Percentiles rank a stretch among this genome's conserved stretches.
Evolutionary conservation across 2,329 filamentous ascomycete species (phyloP).

Genomic region (Epichloe gansuensis): DNA sequence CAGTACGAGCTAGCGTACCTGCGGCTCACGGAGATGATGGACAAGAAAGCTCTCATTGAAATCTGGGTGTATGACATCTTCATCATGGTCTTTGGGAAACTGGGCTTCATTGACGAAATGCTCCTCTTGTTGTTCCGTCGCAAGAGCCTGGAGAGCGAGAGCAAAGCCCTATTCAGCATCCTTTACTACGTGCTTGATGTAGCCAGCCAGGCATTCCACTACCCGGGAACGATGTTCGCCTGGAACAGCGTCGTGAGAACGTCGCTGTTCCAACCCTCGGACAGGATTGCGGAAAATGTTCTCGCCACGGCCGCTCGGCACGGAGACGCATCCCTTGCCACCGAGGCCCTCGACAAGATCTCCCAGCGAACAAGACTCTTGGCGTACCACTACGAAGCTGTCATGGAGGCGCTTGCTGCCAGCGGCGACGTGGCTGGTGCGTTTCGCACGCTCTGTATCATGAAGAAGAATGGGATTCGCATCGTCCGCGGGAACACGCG

Average conservation of each 20-base stretch:
- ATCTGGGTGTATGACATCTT: constrained; percentile 71
- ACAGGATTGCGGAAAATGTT: constrained; percentile 54
- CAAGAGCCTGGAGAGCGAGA: constrained; percentile 20
- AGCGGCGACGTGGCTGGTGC: constrained; percentile 50
- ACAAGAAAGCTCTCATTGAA: constrained; percentile 41
- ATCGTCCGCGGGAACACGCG: constrained; percentile 50
- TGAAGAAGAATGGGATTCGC: constrained; percentile 43
- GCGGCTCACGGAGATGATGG: constrained; percentile 54
- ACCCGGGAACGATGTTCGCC: constrained; percentile 52
- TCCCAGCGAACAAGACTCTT: constrained; percentile 35
- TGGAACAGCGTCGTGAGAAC: constrained; percentile 55
- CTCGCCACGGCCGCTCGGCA: constrained; percentile 59
- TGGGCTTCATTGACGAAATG: constrained; percentile 66
- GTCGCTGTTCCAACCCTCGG: constrained; percentile 32
- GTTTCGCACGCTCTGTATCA: constrained; percentile 59
- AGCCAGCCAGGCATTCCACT: constrained; percentile 53
- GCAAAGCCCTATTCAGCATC: constrained; percentile 34
- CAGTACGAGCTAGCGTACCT: constrained; percentile 72
- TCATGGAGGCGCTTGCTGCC: constrained; percentile 58
- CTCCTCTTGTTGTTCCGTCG: constrained; percentile 54
- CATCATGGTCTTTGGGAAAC: constrained; percentile 58
- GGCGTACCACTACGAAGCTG: constrained; percentile 64
- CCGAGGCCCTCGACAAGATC: constrained; percentile 49
- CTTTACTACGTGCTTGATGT: constrained; percentile 65
- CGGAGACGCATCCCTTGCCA: constrained; percentile 56